phyloP scores from a whole-genome alignment of 2,329 filamentous ascomycete genomes.

The Simplicillium sp. region DNA sequence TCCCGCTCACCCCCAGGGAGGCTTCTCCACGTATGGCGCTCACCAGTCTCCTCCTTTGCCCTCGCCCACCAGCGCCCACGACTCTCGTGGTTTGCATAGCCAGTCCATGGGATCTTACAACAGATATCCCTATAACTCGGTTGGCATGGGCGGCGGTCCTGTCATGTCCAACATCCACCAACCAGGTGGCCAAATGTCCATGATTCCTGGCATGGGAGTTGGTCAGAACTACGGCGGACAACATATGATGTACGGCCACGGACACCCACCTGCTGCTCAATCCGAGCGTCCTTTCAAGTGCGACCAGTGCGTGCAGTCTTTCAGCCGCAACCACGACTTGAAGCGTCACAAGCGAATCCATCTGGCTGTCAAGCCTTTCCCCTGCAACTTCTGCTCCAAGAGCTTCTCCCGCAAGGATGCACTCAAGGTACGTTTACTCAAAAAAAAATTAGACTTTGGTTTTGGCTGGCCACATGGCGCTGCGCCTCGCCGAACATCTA shows the following conservation, averaged over 20 bases:
- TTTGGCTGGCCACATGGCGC: background rate
- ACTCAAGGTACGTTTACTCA: conserved; percentile 62
- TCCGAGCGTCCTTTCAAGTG: conserved; percentile 91
- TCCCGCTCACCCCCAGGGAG: conserved; percentile 34
- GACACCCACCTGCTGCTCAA: conserved; percentile 31
- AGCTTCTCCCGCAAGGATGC: conserved; percentile 96
- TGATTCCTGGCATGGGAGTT: conserved; percentile 53
- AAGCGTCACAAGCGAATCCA: conserved; percentile 96
- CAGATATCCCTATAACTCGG: conserved; percentile 36
- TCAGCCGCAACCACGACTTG: conserved; percentile 92
- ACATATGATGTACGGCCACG: conserved; percentile 47
- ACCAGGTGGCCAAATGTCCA: conserved; percentile 60
- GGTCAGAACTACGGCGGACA: conserved; percentile 46
- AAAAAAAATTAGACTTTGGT: background rate
- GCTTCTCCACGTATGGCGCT: conserved; percentile 33
- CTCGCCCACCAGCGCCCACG: conserved; percentile 33
- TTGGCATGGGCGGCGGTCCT: conserved; percentile 54
- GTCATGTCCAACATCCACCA: conserved; percentile 74
- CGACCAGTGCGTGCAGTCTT: conserved; percentile 83
- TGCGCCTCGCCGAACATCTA: background rate
- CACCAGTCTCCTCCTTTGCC: conserved; percentile 28
- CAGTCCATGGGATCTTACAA: conserved; percentile 24
- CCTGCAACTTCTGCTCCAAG: conserved; percentile 86
- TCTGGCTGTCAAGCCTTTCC: conserved; percentile 89
- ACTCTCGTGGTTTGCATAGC: conserved; percentile 27